Evolutionary conservation across 495 filamentous ascomycete species (phyloP).

Genomic region (Neurospora sp.): DNA sequence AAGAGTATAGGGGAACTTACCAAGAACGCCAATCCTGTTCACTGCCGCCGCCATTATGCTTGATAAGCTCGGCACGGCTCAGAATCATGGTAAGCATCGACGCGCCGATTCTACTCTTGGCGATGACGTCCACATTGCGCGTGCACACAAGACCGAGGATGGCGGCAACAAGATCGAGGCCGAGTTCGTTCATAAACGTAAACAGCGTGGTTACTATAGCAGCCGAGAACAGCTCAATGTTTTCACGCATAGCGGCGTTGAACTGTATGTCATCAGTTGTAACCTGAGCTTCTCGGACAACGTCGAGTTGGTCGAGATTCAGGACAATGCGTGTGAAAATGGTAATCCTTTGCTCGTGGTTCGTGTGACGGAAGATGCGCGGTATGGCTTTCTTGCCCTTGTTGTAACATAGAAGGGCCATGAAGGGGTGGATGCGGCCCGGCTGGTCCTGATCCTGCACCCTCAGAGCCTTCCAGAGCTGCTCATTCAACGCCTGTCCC

Average conservation of each 20-base stretch:
- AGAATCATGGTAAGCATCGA: constrained; percentile 90
- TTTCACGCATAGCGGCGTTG: constrained; percentile 65
- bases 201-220: constrained; percentile 85
- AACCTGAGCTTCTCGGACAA: constrained; percentile 68
- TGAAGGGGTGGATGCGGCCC: constrained; percentile 79
- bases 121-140: constrained; percentile 65
- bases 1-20: constrained; percentile 32
- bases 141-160: constrained; percentile 77
- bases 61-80: constrained; percentile 85
- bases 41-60: constrained; percentile 57
- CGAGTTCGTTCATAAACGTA: constrained; percentile 79
- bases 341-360: constrained; percentile 82
- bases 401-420: constrained; percentile 83
- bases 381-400: constrained; percentile 96
- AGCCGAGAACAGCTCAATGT: constrained; percentile 79
- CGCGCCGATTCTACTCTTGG: constrained; percentile 74
- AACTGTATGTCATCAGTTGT: constrained; percentile 57
- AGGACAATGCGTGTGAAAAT: constrained; percentile 91
- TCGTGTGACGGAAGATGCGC: constrained; percentile 87
- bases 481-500: constrained; percentile 60
- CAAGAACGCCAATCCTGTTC: constrained; percentile 75
- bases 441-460: constrained; percentile 82
- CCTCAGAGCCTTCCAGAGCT: constrained; percentile 75
- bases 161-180: constrained; percentile 79
- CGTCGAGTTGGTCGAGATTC: constrained; percentile 85